phyloP scores from a whole-genome alignment of 1,284 basidiomycete genomes.

The Tilletia caries region DNA sequence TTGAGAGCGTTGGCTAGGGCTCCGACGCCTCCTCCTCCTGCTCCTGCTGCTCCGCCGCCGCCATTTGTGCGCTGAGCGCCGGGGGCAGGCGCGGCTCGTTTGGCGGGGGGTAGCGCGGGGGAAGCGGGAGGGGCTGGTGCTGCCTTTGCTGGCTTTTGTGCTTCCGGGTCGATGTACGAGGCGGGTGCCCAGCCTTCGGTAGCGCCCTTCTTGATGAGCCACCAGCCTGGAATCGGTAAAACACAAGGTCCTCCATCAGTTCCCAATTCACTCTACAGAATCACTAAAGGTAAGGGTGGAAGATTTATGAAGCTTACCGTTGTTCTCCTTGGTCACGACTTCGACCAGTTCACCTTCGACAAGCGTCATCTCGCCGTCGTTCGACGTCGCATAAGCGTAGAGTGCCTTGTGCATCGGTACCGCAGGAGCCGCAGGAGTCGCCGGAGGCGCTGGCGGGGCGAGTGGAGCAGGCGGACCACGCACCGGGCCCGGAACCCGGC shows the following conservation, averaged over 20 bases:
- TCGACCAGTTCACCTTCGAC: conserved; percentile 89
- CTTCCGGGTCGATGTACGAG: conserved; percentile 72
- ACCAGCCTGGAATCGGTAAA: conserved; percentile 66
- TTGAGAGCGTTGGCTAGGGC: conserved; percentile 60
- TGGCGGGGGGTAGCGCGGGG: conserved; percentile 26
- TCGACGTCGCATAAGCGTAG: conserved; percentile 68
- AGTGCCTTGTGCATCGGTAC: conserved; percentile 73
- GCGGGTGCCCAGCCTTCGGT: conserved; percentile 90
- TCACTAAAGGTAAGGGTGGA: not conserved
- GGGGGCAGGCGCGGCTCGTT: conserved; percentile 51
- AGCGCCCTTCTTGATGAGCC: conserved; percentile 83
- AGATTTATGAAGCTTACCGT: conserved; percentile 22
- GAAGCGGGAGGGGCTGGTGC: conserved; percentile 31
- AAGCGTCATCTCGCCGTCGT: conserved; percentile 85
- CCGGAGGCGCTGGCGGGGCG: conserved; percentile 31
- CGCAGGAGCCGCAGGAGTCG: conserved; percentile 58
- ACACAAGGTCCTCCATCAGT: no score
- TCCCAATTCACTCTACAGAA: no score
- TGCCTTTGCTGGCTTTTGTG: conserved; percentile 58
- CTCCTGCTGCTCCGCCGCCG: conserved; percentile 24
- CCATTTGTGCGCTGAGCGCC: conserved; percentile 23
- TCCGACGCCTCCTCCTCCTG: conserved; percentile 21
- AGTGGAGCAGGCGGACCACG: not conserved
- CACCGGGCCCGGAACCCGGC: not conserved
- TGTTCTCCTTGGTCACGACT: conserved; percentile 80